These are phyloP conservation scores for Gloeostereum incarnatum DNA, from an alignment of 768 basidiomycete species.

Conservation along the genomic window DNA sequence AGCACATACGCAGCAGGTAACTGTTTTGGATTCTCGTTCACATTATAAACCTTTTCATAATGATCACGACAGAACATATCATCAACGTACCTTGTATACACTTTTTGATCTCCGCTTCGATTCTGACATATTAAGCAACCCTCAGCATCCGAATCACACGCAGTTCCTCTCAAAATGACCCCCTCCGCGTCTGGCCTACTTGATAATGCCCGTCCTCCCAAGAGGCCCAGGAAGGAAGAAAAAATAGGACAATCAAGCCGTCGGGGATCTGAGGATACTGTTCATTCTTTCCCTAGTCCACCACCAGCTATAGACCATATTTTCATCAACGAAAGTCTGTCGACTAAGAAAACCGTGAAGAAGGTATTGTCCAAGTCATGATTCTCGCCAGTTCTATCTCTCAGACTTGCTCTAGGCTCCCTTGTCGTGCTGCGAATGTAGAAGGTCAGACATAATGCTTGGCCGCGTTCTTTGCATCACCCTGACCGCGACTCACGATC, in stretches of 20 bases:
- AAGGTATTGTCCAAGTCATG: conserved; percentile 21
- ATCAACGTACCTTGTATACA: too few species aligned
- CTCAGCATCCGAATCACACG: conserved; percentile 19
- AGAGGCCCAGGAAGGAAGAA: conserved; percentile 36
- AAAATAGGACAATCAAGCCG: too few species aligned
- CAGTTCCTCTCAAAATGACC: conserved; percentile 11
- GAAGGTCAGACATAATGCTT: conserved; percentile 30
- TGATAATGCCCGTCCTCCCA: conserved; percentile 25
- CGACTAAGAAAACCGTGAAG: conserved; percentile 36
- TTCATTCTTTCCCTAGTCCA: conserved; percentile 16
- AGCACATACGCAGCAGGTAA: too few species aligned
- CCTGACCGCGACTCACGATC: conserved; percentile 3
- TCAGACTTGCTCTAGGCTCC: conserved; percentile 26
- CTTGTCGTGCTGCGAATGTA: conserved; percentile 55
- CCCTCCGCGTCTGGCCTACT: conserved; percentile 9
- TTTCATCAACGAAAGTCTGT: conserved; percentile 39
- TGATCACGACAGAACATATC: too few species aligned
- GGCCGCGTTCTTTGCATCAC: neutral
- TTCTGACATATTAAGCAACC: too few species aligned
- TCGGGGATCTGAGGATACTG: conserved; percentile 10
- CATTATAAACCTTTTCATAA: too few species aligned
- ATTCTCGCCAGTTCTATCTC: neutral
- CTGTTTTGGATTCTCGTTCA: too few species aligned
- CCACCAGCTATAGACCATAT: conserved; percentile 37
- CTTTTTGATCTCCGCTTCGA: too few species aligned